Evolutionary conservation across 495 filamentous ascomycete genomes (phyloP).

Genomic region (Zalerion maritima): DNA sequence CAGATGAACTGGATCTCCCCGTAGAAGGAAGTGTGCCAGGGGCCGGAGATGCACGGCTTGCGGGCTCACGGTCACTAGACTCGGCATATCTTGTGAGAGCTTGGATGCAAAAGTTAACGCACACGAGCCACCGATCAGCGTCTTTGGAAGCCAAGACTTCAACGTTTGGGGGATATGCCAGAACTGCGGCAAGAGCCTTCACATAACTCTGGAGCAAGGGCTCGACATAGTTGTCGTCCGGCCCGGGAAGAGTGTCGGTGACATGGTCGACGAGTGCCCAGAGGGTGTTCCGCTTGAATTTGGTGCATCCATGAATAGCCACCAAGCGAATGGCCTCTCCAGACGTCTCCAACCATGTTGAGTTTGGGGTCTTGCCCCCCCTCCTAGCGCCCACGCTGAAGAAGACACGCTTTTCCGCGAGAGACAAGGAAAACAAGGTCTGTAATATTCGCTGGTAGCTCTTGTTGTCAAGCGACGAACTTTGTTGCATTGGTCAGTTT

Average conservation of each 20-base stretch:
- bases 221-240: slow-evolving; percentile 48
- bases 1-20: slow-evolving; percentile 16
- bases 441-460: slow-evolving; percentile 72
- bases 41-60: slow-evolving; percentile 25
- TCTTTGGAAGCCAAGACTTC: slow-evolving; percentile 49
- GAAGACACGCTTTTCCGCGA: slow-evolving; percentile 50
- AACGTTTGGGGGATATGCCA: slow-evolving; percentile 59
- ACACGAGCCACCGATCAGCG: slow-evolving; percentile 49
- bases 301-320: slow-evolving; percentile 50
- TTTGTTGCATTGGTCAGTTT: no score
- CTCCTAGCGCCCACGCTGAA: slow-evolving; percentile 38
- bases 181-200: slow-evolving; percentile 52
- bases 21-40: slow-evolving; percentile 17
- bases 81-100: slow-evolving; percentile 30
- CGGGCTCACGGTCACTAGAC: slow-evolving; percentile 13
- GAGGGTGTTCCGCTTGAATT: slow-evolving; percentile 60
- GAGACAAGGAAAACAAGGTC: slow-evolving; percentile 54
- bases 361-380: slow-evolving; percentile 29
- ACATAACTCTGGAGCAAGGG: slow-evolving; percentile 67
- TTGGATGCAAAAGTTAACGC: slow-evolving; percentile 53
- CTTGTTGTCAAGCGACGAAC: slow-evolving; percentile 43
- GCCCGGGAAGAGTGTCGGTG: slow-evolving; percentile 50
- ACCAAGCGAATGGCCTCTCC: slow-evolving; percentile 58
- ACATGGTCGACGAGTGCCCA: slow-evolving; percentile 70
- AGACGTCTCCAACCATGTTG: slow-evolving; percentile 48